Percentiles rank a stretch among this genome's conserved stretches.
Conservation (phyloP, 2,329 filamentous ascomycete genomes). For the Scytalidium sp. region DNA sequence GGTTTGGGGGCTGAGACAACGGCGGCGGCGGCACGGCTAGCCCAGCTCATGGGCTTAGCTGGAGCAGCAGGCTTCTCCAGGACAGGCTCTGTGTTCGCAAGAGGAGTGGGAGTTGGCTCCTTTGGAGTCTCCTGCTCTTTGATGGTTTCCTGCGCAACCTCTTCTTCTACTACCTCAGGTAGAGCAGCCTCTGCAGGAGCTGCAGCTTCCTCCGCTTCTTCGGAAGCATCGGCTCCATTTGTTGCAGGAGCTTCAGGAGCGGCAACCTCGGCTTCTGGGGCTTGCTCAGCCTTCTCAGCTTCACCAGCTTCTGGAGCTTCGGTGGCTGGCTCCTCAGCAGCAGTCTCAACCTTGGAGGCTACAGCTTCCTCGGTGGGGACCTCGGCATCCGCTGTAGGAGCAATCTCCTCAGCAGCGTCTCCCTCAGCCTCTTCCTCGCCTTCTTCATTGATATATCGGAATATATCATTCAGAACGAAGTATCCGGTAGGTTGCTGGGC, state of each 20-base stretch:
- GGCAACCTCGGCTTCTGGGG: constrained; percentile 42
- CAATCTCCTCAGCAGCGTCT: constrained; percentile 25
- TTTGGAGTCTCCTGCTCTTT: constrained; percentile 66
- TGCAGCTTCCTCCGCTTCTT: constrained; percentile 33
- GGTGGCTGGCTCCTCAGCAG: constrained; percentile 31
- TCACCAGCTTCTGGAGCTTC: constrained; percentile 43
- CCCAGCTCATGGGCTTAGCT: constrained; percentile 71
- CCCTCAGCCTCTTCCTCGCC: constrained; percentile 66
- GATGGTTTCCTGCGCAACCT: constrained; percentile 49
- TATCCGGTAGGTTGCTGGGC: constrained; percentile 95
- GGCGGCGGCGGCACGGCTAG: constrained; percentile 62
- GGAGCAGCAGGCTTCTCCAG: constrained; percentile 52
- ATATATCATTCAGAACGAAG: constrained; percentile 97
- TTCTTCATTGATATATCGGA: constrained; percentile 87
- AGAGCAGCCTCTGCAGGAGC: constrained; percentile 29
- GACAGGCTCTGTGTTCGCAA: constrained; percentile 40
- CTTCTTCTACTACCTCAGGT: constrained; percentile 47
- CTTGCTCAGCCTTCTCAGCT: constrained; percentile 75
- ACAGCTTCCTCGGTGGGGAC: constrained; percentile 25
- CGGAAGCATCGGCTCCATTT: constrained; percentile 40
- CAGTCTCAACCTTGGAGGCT: constrained; percentile 27
- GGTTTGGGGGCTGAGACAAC: constrained; percentile 52
- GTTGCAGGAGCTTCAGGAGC: constrained; percentile 36
- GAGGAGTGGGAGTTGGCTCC: constrained; percentile 55
- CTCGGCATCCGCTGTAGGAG: constrained; percentile 15